Evolutionary conservation across 305 asterid species (phyloP), one percentile per base, ranked within the genome.

Genomic region (Fraxinus sp.): DNA sequence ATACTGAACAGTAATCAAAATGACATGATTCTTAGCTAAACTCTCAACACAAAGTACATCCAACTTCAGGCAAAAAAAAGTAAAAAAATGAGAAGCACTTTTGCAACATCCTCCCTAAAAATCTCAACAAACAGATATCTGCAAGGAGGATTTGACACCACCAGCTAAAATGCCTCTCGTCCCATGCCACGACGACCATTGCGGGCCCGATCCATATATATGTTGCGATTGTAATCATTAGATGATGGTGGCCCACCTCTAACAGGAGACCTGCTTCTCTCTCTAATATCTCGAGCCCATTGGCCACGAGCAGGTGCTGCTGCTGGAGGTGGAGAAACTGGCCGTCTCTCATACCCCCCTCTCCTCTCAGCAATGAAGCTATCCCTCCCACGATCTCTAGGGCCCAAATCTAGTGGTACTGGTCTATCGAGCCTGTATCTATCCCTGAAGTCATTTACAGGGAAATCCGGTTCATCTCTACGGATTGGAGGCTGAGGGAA

Each of bases 231-330:
- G 86, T 91, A 88, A 76, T 87, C 92, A 83, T 86, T 92, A 39
- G 86, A 85, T 39, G 83, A 89, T 14, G 83, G 89, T 14, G 81
- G 84, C 68, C 91, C 92, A 9, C 91, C 94, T 90, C 95, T 88
- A 37, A 86, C 79, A 10, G 97, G 98, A 79, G 98, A 93, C 49
- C 97, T 90, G 76, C 97, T 95, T 85, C 98, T 89, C 71, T 88
- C 92, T 82, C 98, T 91, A 35, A 87, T 82, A 86, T 86, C 91
- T 36, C 92, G 85, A 79, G 83, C 91, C 94, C 95, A 91, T 18
- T 90, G 92, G 76, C 94, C 92, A 41, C 91, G 92, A 49, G 91
- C 91, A 35, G 87, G 85, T 33, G 90, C 55, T 22, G 39, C 39
- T 35, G 89, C 70, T 1, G 87, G 91, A 35, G 92, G 92, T 39